Base-by-base conservation (phyloP, 2,329 filamentous ascomycete species). In the Lachnellula arida region DNA sequence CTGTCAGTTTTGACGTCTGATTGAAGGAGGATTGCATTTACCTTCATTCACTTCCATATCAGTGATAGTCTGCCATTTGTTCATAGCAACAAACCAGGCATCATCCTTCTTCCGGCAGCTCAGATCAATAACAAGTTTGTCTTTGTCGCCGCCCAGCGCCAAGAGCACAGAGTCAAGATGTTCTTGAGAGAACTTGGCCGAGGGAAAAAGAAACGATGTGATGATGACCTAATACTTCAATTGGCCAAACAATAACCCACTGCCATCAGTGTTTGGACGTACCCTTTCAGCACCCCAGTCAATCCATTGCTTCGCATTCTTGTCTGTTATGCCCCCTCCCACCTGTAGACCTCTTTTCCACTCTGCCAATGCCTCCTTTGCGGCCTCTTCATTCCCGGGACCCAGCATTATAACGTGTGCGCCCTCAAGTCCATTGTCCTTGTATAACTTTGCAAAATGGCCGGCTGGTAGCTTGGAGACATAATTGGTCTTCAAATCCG, bases 41-140 rank as follows among this genome's bases (percentile, higher is more conserved):
- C 93, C 89, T 79, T 89, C 78, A 61, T 87, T 93, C 62, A 99
- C 85, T 70, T 97, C 91, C 85, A 96, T 96, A 67, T 97, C 90
- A 1, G 94, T 97, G 54, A 97, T 87, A 1, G 91, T 96, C 78
- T 97, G 94, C 94, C 94, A 99, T 72, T 96, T 96, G 73, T 99
- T 90, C 87, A 96, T 99, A 54, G 94, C 93, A n/a, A 99, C 94
- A 67, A 89, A 91, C 94, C 94, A 99, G 40, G 77, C 86, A 54
- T 86, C 78, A 3, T 78, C 76, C 58, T 85, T 86, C 56, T 86
- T 80, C 51, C 94, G 85, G 70, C 94, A 99, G 73, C 91, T 96
- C 23, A 99, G 81, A 70, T 99, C 94, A 70, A 99, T 92, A 63
- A 99, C 93, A 49, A 99, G 83, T 73, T 89, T 94, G 49, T 78